Base-by-base conservation (phyloP, 805 yeast species). In the Metschnikowia koreensis region DNA sequence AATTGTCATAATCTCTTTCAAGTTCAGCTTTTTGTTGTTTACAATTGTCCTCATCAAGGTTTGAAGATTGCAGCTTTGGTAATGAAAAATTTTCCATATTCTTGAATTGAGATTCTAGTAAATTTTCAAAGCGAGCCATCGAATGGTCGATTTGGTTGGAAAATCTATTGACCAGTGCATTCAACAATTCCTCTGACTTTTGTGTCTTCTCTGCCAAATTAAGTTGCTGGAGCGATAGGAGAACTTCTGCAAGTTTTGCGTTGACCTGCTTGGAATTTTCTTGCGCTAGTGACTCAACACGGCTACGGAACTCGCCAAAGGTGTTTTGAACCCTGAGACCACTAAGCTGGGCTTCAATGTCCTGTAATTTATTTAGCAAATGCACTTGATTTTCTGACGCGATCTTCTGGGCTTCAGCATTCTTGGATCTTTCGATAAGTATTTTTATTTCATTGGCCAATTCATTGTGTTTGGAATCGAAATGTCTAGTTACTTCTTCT, bases 1-100 rank as follows among this genome's bases (percentile, higher is more conserved):
- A 81, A 16, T 5, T 4, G 6, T 44, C 52, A 33, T 44, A 48
- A 5, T 41, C 16, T 13, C 41, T 36, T 27, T 41, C 48, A 31
- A 50, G 48, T 7, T 41, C 43, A 1, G 33, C 43, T 11, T 44
- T 46, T 17, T 42, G 38, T 12, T 41, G 36, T 5, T 10, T 8
- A 41, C 13, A 36, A 26, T 47, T 16, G 10, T 42, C 44, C n/a
- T 26, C 31, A 15, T 29, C 38, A n/a, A 22, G 33, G 9, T 39
- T 22, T 34, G 7, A 22, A n/a, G 7, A 26, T 15, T 16, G 31
- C 16, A 15, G 9, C 15, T 17, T 17, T 22, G 6, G 17, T 17
- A 27, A 16, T 27, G 39, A 29, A 31, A 31, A 33, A 17, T 33
- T 41, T 12, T 42, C 37, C 10, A 47, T 47, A 12, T 16, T 42